Evolutionary conservation across 2,329 filamentous ascomycete species (phyloP).

Genomic region (Beauveria bassiana): DNA sequence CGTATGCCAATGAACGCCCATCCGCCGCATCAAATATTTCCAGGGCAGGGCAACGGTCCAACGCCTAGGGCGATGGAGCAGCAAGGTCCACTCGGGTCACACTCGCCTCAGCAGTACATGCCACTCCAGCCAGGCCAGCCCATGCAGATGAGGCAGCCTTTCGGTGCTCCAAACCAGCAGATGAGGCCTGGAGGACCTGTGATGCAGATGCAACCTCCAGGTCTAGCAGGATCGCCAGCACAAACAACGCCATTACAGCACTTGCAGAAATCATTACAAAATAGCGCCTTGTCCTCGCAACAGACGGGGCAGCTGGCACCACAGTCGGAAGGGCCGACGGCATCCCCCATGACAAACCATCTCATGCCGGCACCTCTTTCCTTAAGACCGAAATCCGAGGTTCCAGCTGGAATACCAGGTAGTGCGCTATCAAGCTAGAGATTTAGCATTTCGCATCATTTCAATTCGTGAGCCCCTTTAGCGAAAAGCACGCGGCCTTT

Average conservation of each 20-base stretch:
- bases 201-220: background rate
- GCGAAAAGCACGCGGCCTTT: background rate
- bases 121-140: background rate
- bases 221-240: background rate
- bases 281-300: background rate
- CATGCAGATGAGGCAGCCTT: background rate
- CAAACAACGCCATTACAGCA: background rate
- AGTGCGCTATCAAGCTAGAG: background rate
- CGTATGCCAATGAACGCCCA: background rate
- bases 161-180: background rate
- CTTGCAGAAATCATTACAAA: background rate
- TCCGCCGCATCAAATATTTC: background rate
- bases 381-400: background rate
- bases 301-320: background rate
- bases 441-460: background rate
- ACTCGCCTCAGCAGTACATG: background rate
- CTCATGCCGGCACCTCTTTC: constrained; percentile 2
- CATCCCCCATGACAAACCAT: background rate
- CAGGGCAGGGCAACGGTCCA: background rate
- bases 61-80: background rate
- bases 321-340: background rate
- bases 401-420: background rate
- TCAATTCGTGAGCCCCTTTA: background rate
- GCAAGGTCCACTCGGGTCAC: background rate
- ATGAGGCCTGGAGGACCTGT: background rate